Conservation (phyloP, 768 basidiomycete species). For the Suillus paluster region DNA sequence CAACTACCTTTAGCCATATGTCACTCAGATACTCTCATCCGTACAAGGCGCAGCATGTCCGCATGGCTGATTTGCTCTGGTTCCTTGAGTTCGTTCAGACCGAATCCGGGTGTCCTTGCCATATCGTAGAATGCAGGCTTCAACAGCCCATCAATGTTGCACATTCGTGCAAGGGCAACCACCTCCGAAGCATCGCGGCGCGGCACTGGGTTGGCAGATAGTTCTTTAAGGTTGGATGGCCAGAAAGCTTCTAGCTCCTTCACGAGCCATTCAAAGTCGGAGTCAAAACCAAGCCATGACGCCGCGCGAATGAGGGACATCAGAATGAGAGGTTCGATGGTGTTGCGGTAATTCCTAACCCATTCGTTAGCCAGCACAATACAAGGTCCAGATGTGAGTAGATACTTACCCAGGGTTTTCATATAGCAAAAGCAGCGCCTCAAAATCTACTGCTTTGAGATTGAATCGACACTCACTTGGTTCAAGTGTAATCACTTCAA, state of each 20-base stretch:
- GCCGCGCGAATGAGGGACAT: slow-evolving; percentile 41
- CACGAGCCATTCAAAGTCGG: slow-evolving; percentile 32
- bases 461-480: neutral
- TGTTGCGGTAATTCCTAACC: slow-evolving; percentile 27
- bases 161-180: slow-evolving; percentile 35
- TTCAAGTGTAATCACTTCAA: neutral
- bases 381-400: neutral
- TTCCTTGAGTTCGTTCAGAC: neutral
- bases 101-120: slow-evolving; percentile 10
- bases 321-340: slow-evolving; percentile 33
- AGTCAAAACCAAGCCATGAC: slow-evolving; percentile 35
- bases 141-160: slow-evolving; percentile 30
- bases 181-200: slow-evolving; percentile 33
- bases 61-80: neutral
- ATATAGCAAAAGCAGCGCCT: slow-evolving; percentile 1
- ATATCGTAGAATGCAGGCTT: slow-evolving; percentile 47
- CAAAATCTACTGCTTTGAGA: slow-evolving; percentile 6
- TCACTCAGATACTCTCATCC: slow-evolving; percentile 1
- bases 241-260: slow-evolving; percentile 35
- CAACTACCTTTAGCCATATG: slow-evolving; percentile 2
- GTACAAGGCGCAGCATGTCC: neutral
- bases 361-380: neutral
- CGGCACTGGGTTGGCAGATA: slow-evolving; percentile 8
- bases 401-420: slow-evolving; percentile 6
- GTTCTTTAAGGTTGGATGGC: slow-evolving; percentile 23